Evolutionary conservation across 371 early-diverging fungal genomes (phyloP).

Genomic region (Batkoa obscura): DNA sequence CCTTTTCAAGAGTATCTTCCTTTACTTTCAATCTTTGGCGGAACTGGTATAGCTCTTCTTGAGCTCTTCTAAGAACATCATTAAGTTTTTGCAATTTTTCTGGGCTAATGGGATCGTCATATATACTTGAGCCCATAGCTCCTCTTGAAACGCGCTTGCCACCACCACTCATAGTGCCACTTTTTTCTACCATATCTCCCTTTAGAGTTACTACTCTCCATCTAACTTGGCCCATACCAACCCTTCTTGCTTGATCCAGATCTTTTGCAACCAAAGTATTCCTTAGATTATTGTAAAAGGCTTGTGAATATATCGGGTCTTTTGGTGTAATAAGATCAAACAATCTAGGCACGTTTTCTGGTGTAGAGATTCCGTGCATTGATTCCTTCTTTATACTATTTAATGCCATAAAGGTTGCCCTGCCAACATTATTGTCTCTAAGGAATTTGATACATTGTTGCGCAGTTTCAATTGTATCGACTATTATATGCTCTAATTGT

Average conservation of each 20-base stretch:
- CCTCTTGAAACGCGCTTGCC: constrained; percentile 52
- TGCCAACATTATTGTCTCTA: constrained; percentile 66
- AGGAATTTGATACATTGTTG: constrained; percentile 88
- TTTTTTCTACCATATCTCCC: constrained; percentile 89
- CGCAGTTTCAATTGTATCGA: constrained; percentile 81
- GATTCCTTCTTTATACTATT: constrained; percentile 44
- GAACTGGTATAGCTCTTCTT: constrained; percentile 26
- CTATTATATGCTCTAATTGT: constrained; percentile 82
- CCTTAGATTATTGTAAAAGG: constrained; percentile 78
- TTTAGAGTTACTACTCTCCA: constrained; percentile 93
- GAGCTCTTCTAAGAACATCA: constrained; percentile 30
- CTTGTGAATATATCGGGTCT: constrained; percentile 49
- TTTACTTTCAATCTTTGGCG: constrained; percentile 23
- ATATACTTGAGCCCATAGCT: constrained; percentile 67
- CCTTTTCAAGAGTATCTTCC: constrained; percentile 28
- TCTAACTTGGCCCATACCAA: constrained; percentile 69
- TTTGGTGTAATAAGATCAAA: constrained; percentile 80
- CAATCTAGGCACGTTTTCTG: constrained; percentile 69
- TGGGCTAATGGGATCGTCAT: constrained; percentile 30
- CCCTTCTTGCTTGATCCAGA: constrained; percentile 76
- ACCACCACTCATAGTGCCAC: constrained; percentile 97
- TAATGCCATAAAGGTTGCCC: constrained; percentile 81
- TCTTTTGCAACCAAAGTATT: constrained; percentile 88
- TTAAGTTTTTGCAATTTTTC: constrained; percentile 32
- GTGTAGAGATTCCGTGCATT: constrained; percentile 34